These are phyloP conservation scores for Cephaloascus fragrans DNA, from an alignment of 805 yeast genomes.

Conservation along the genomic window DNA sequence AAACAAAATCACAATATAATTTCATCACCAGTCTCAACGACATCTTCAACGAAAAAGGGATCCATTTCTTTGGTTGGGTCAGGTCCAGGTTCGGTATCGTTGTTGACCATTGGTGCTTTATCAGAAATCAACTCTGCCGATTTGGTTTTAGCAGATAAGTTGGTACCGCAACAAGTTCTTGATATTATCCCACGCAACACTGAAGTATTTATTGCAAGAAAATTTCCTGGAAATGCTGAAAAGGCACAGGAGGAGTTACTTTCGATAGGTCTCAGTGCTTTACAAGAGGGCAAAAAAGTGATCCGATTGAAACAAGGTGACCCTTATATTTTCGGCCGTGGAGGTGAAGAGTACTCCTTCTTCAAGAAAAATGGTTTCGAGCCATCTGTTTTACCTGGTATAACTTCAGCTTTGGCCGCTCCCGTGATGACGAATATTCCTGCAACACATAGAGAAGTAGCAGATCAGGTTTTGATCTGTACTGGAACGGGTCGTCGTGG, in stretches of 20 bases:
- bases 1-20: conserved; percentile 2
- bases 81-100: conserved; percentile 84
- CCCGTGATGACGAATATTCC: conserved; percentile 78
- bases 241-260: conserved; percentile 82
- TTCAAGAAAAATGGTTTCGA: conserved; percentile 58
- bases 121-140: conserved; percentile 78
- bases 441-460: conserved; percentile 84
- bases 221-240: conserved; percentile 96
- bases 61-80: conserved; percentile 79
- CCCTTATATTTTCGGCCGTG: conserved; percentile 93
- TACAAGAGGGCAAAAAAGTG: conserved; percentile 61
- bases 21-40: background rate
- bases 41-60: conserved; percentile 26
- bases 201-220: conserved; percentile 76
- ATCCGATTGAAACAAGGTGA: conserved; percentile 94
- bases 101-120: conserved; percentile 78
- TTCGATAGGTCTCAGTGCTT: conserved; percentile 56
- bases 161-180: conserved; percentile 83
- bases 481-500: conserved; percentile 94
- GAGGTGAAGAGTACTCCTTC: conserved; percentile 81
- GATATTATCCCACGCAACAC: conserved; percentile 73
- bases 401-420: conserved; percentile 84
- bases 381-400: conserved; percentile 77
- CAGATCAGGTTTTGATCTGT: conserved; percentile 87
- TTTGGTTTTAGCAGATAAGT: conserved; percentile 77